A percentile compares a stretch with the other conserved stretches of the same genome.
Evolutionary conservation across 495 filamentous ascomycete species (phyloP).

Genomic region (Podospora tetraspora): DNA sequence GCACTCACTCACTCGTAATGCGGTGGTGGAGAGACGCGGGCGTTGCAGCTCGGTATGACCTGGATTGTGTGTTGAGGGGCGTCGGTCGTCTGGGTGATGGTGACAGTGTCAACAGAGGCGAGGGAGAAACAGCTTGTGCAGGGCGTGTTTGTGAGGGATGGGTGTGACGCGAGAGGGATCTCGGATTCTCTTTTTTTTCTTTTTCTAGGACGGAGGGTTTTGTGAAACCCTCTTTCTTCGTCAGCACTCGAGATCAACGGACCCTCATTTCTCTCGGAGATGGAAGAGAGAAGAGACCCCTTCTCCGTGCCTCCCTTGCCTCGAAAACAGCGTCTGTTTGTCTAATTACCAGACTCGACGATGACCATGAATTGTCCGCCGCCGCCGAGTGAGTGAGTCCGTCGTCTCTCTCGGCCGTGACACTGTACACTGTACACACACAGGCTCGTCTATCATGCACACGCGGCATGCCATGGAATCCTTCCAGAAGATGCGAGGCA

Average conservation of each 20-base stretch:
- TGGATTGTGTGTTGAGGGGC: too few relatives aligned
- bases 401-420: background rate
- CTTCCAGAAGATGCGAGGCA: conserved; percentile 9
- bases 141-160: background rate
- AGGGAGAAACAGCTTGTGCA: background rate
- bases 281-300: background rate
- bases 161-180: background rate
- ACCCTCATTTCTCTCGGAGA: background rate
- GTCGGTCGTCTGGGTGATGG: background rate
- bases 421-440: background rate
- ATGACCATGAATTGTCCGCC: background rate
- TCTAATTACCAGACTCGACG: background rate
- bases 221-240: background rate
- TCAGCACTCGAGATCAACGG: background rate
- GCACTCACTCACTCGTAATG: background rate
- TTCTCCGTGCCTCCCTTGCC: background rate
- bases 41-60: background rate
- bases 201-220: background rate
- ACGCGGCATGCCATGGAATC: conserved; percentile 5
- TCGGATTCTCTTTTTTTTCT: background rate
- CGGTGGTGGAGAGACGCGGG: background rate
- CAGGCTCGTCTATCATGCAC: background rate
- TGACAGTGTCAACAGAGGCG: background rate
- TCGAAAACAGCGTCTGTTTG: background rate
- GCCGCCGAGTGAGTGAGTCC: background rate